phyloP scores from a whole-genome alignment of 2,329 filamentous ascomycete genomes.

The Pseudopyrenochaeta lycopersici region DNA sequence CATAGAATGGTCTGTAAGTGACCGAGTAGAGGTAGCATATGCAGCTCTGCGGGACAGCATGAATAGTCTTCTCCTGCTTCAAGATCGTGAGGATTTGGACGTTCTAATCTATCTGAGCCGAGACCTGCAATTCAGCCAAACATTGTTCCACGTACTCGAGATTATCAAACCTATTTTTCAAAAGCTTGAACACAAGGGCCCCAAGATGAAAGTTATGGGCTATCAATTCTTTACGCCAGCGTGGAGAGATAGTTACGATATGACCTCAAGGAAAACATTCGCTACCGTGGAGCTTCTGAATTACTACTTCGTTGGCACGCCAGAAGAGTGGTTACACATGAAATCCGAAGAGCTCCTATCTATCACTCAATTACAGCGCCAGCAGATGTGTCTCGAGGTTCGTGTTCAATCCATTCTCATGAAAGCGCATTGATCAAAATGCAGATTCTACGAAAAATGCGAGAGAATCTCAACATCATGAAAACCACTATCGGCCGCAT shows the following conservation, averaged over 20 bases:
- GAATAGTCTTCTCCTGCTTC: slow-evolving; percentile 12
- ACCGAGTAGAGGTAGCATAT: neutral
- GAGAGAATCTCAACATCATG: slow-evolving; percentile 2
- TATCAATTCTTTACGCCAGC: slow-evolving; percentile 12
- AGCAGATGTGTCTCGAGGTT: slow-evolving; percentile 3
- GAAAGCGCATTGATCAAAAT: neutral
- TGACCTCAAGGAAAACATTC: neutral
- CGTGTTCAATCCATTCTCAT: neutral
- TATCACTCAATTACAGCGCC: neutral
- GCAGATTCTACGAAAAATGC: slow-evolving; percentile 8
- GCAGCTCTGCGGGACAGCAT: slow-evolving; percentile 5
- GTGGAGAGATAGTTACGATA: neutral
- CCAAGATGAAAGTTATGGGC: slow-evolving; percentile 9
- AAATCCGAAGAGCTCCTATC: slow-evolving; percentile 8
- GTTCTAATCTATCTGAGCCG: slow-evolving; percentile 7
- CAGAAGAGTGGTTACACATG: slow-evolving; percentile 15
- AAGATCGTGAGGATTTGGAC: neutral
- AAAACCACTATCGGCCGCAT: no score
- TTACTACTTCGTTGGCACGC: slow-evolving; percentile 9
- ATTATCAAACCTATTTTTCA: slow-evolving; percentile 5
- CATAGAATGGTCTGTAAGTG: neutral
- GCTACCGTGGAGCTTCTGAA: slow-evolving; percentile 13
- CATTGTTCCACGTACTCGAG: slow-evolving; percentile 10
- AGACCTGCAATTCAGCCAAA: neutral
- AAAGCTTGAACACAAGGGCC: neutral